Base-by-base conservation (phyloP, 2,329 filamentous ascomycete genomes). In the Fusarium metavorans region DNA sequence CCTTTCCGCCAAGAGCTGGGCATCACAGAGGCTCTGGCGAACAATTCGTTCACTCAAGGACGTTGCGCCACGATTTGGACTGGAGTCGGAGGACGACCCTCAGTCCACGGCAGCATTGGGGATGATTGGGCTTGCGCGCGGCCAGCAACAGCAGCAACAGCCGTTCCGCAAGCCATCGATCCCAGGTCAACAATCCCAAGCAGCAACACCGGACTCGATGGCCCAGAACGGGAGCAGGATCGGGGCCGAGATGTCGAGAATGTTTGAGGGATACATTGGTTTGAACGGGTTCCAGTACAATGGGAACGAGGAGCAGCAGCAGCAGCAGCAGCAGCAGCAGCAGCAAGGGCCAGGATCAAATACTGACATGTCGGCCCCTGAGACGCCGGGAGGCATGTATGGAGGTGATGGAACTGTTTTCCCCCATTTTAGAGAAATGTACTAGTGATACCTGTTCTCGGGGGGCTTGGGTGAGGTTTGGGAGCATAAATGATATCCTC, bases 21-120 rank as follows among this genome's bases (percentile, higher is more conserved):
- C 95, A 3, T 92, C 91, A 7, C 91, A 93, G 75, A 88, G 93
- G 1, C 84, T 95, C 2, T 95, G 93, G 93, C 89, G 89, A 72
- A 94, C 92, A 0, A 91, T 95, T 62, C 88, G 88, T 50, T 90
- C 91, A 0, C 87, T 95, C 41, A 94, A 93, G 76, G 90, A 93
- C 69, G 90, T 94, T 8, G 93, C 92, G 0, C 92, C 92, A 1
- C 89, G 91, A 23, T 88, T 95, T 1, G 93, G 93, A 0, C 85
- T 93, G 23, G 82, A 83, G 61, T 76, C 80, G 1, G 81, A 84
- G 30, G 84, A 88, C 9, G 87, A 90, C 68, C 83, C 87, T 0
- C 88, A 89, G 70, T 87, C 85, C 13, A 86, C 82, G 11, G 88
- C 87, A 2, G 87, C 88, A 0, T 76, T 89, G n/a, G 86, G 86